phyloP scores from a whole-genome alignment of 805 yeast species.

The Lachancea cidri region DNA sequence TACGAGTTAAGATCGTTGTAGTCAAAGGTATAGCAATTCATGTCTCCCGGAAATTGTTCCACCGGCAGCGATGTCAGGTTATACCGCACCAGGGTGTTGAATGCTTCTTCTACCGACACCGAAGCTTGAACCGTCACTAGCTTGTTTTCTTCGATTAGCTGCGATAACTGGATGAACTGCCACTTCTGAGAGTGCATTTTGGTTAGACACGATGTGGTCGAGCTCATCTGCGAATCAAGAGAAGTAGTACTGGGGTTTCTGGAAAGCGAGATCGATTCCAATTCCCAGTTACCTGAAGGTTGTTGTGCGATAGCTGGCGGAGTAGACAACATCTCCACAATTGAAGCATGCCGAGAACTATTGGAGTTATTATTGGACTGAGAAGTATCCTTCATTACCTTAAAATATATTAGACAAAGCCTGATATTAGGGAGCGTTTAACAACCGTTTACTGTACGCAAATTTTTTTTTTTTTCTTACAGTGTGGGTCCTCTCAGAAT shows the following conservation, averaged over 20 bases:
- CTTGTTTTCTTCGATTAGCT: slow-evolving; percentile 73
- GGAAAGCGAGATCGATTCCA: slow-evolving; percentile 10
- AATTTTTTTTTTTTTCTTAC: background rate
- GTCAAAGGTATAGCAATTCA: slow-evolving; percentile 81
- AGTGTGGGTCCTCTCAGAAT: too few species aligned
- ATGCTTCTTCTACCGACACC: slow-evolving; percentile 81
- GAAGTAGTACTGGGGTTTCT: slow-evolving; percentile 8
- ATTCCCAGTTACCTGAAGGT: slow-evolving; percentile 2
- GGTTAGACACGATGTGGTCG: slow-evolving; percentile 8
- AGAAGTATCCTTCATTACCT: slow-evolving; percentile 4
- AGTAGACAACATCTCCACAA: slow-evolving; percentile 68
- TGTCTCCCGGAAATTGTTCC: slow-evolving; percentile 46
- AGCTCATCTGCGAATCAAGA: slow-evolving; percentile 9
- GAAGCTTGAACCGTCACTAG: slow-evolving; percentile 63
- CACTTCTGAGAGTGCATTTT: slow-evolving; percentile 43
- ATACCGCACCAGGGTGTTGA: slow-evolving; percentile 65
- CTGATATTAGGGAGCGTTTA: background rate
- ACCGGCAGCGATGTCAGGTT: slow-evolving; percentile 87
- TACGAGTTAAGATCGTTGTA: slow-evolving; percentile 88
- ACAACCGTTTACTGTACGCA: background rate
- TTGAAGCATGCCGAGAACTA: slow-evolving; percentile 50
- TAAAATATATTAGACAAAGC: background rate
- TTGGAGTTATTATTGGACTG: slow-evolving; percentile 3
- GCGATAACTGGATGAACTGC: slow-evolving; percentile 66
- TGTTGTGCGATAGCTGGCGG: slow-evolving; percentile 59